A percentile compares a stretch with the other conserved stretches of the same genome.
phyloP scores from a whole-genome alignment of 257 asterid species.

The Solanum sitiens region DNA sequence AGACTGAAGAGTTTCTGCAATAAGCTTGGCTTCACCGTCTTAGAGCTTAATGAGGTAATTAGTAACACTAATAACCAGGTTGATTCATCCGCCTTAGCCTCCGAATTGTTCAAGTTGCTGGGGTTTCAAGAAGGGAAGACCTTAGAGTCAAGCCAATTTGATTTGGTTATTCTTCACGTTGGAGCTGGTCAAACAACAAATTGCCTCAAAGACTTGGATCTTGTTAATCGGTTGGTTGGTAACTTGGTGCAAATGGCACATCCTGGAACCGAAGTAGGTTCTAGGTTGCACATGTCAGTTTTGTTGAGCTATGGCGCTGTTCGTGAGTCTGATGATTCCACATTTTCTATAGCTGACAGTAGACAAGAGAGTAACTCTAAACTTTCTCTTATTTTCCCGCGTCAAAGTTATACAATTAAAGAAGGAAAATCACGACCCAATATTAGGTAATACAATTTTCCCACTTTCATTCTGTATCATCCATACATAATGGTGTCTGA shows the following conservation, averaged over 20 bases:
- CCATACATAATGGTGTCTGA: neutral
- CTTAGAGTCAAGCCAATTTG: conserved; percentile 38
- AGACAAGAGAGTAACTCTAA: conserved; percentile 19
- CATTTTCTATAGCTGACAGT: conserved; percentile 16
- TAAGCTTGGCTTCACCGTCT: conserved; percentile 38
- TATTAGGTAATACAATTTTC: conserved; percentile 38
- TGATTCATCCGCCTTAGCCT: conserved; percentile 19
- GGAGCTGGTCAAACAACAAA: conserved; percentile 37
- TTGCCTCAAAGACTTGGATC: conserved; percentile 28
- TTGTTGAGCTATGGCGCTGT: conserved; percentile 71
- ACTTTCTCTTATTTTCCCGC: conserved; percentile 39
- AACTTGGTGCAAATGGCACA: conserved; percentile 24
- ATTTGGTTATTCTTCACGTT: conserved; percentile 48
- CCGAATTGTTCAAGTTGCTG: conserved; percentile 48
- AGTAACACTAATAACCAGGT: conserved; percentile 1
- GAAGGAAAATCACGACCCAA: conserved; percentile 52
- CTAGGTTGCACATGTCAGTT: conserved; percentile 63
- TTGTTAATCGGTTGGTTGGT: conserved; percentile 48
- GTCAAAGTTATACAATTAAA: conserved; percentile 72
- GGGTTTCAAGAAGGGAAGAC: conserved; percentile 67
- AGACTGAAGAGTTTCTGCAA: conserved; percentile 39
- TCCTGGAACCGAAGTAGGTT: conserved; percentile 38
- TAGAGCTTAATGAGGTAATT: conserved; percentile 30
- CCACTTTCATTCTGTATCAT: neutral
- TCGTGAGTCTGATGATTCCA: conserved; percentile 20